Evolutionary conservation across 495 filamentous ascomycete genomes (phyloP).

Genomic region (Letharia columbiana): DNA sequence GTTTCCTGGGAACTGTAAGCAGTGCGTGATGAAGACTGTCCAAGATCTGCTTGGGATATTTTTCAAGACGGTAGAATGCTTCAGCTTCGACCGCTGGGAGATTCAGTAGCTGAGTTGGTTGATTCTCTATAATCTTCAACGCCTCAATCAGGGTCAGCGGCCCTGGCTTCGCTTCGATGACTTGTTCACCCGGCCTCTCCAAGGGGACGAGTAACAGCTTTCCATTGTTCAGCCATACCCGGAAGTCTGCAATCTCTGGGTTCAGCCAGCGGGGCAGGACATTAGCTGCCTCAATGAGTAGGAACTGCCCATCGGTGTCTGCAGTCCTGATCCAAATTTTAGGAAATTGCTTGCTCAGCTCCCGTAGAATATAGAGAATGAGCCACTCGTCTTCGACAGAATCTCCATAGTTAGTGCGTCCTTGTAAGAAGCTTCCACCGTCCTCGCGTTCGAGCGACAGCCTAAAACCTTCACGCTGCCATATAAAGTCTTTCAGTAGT

Average conservation of each 20-base stretch:
- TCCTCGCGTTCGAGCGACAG: slow-evolving; percentile 53
- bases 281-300: slow-evolving; percentile 89
- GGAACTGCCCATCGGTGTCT: slow-evolving; percentile 90
- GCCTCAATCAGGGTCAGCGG: slow-evolving; percentile 54
- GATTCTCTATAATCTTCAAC: slow-evolving; percentile 44
- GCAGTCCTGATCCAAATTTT: slow-evolving; percentile 73
- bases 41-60: slow-evolving; percentile 67
- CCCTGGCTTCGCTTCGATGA: slow-evolving; percentile 32
- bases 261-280: slow-evolving; percentile 83
- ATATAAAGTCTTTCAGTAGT: slow-evolving; percentile 77
- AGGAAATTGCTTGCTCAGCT: slow-evolving; percentile 62
- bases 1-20: slow-evolving; percentile 66
- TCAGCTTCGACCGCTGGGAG: slow-evolving; percentile 71
- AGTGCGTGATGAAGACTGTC: slow-evolving; percentile 63
- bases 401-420: slow-evolving; percentile 78
- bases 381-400: slow-evolving; percentile 97
- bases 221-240: slow-evolving; percentile 73
- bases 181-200: slow-evolving; percentile 26
- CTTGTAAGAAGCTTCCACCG: slow-evolving; percentile 49
- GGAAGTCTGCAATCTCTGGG: slow-evolving; percentile 78
- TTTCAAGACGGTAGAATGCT: slow-evolving; percentile 76
- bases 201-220: slow-evolving; percentile 67
- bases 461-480: slow-evolving; percentile 77
- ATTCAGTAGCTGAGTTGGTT: slow-evolving; percentile 48
- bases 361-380: slow-evolving; percentile 81